Percentiles rank a stretch among this genome's conserved stretches.
Conservation (phyloP, 768 basidiomycete species). For the Mycena leptocephala region DNA sequence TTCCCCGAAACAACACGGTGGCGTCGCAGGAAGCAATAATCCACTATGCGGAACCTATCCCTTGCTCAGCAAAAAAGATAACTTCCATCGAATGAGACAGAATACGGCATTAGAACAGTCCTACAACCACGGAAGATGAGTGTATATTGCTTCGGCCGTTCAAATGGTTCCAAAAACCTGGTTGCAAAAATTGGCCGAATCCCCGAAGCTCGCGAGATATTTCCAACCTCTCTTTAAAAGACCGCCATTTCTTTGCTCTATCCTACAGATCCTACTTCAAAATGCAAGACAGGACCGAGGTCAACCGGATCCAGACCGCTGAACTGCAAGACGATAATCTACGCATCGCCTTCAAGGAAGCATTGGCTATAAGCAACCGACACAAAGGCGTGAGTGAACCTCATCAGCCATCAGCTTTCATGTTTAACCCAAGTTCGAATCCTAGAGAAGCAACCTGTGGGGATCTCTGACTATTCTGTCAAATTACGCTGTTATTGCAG, state of each 20-base stretch:
- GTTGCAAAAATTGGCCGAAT: conserved; percentile 2
- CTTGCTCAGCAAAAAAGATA: background rate
- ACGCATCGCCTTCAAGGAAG: conserved; percentile 16
- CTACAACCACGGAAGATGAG: background rate
- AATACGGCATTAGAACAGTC: conserved; percentile 7
- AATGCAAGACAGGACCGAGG: background rate
- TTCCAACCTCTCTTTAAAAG: conserved; percentile 1
- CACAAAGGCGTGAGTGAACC: conserved; percentile 20
- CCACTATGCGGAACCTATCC: background rate
- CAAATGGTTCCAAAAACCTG: background rate
- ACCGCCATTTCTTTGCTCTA: background rate
- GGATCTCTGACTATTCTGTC: background rate
- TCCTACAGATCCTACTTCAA: conserved; percentile 1
- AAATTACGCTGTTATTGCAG: background rate
- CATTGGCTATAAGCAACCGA: conserved; percentile 19
- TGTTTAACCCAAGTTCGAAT: background rate
- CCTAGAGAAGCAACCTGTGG: conserved; percentile 13
- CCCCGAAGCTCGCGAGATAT: background rate
- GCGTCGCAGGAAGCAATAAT: conserved; percentile 2
- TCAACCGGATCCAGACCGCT: background rate
- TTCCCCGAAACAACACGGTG: conserved; percentile 6
- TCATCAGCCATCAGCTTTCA: background rate
- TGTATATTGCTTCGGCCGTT: conserved; percentile 4
- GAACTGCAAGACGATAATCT: background rate
- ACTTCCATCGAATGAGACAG: background rate